Conservation (phyloP, 495 filamentous ascomycete genomes). For the Filosporella fistucella region DNA sequence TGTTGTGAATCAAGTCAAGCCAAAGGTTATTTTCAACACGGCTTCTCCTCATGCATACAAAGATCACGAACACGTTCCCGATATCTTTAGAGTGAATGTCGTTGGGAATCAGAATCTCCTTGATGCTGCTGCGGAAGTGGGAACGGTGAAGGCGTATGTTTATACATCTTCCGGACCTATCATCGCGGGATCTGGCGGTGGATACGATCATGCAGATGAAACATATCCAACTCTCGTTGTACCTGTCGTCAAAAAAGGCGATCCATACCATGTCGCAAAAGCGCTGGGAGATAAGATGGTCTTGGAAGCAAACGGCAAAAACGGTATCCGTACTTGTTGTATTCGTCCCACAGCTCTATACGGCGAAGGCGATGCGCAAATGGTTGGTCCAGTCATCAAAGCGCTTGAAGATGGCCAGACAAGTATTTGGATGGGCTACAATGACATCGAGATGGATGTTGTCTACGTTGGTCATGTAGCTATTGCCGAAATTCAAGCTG, state of each 20-base stretch:
- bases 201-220: slow-evolving; percentile 50
- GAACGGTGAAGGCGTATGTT: slow-evolving; percentile 10
- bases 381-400: slow-evolving; percentile 56
- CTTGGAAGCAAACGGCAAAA: slow-evolving; percentile 67
- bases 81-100: slow-evolving; percentile 61
- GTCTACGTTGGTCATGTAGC: slow-evolving; percentile 75
- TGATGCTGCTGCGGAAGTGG: slow-evolving; percentile 18
- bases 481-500: slow-evolving; percentile 65
- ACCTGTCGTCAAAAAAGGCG: slow-evolving; percentile 6
- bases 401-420: slow-evolving; percentile 61
- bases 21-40: slow-evolving; percentile 87
- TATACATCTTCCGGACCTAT: slow-evolving; percentile 18
- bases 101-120: slow-evolving; percentile 82
- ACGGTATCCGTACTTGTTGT: slow-evolving; percentile 62
- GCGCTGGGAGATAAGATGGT: slow-evolving; percentile 82
- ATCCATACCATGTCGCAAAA: slow-evolving; percentile 39
- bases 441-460: slow-evolving; percentile 83
- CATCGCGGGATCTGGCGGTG: slow-evolving; percentile 9
- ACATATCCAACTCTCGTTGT: slow-evolving; percentile 34
- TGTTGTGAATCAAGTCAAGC: slow-evolving; percentile 63
- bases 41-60: slow-evolving; percentile 54
- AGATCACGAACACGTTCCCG: slow-evolving; percentile 6
- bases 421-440: slow-evolving; percentile 77
- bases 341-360: slow-evolving; percentile 86
- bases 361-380: slow-evolving; percentile 74